Percentiles rank a stretch among this genome's conserved stretches.
Evolutionary conservation across 768 basidiomycete species (phyloP).

Genomic region (Neoboletus magnificus): DNA sequence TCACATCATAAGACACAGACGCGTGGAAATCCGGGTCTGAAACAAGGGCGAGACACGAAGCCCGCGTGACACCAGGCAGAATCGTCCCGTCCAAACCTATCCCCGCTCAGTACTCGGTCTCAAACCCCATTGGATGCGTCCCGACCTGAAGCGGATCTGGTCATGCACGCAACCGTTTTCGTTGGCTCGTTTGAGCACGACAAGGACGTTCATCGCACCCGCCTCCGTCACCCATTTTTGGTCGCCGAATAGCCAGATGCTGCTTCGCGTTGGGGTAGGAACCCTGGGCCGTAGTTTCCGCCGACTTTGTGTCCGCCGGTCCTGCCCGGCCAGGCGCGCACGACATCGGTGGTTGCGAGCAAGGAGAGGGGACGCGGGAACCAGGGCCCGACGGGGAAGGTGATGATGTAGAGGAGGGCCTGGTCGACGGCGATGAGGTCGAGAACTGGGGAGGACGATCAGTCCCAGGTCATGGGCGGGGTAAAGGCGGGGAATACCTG

Average conservation of each 20-base stretch:
- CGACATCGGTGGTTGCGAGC: conserved; percentile 64
- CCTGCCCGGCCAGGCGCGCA: conserved; percentile 84
- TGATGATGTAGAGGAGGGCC: conserved; percentile 83
- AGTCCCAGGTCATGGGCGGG: neutral
- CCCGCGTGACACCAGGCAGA: conserved; percentile 88
- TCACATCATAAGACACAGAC: neutral
- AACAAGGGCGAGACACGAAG: conserved; percentile 73
- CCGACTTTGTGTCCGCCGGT: conserved; percentile 62
- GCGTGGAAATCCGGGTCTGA: conserved; percentile 52
- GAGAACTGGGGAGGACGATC: conserved; percentile 35
- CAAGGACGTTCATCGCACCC: conserved; percentile 81
- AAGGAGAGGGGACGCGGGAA: conserved; percentile 53
- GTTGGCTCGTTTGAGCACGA: conserved; percentile 56
- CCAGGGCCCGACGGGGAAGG: conserved; percentile 55
- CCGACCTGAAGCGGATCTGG: too few species aligned
- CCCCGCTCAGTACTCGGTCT: too few species aligned
- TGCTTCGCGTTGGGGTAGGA: conserved; percentile 64
- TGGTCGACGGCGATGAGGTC: conserved; percentile 74
- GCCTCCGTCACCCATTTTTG: conserved; percentile 55
- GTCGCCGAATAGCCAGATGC: conserved; percentile 71
- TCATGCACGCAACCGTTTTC: conserved; percentile 40
- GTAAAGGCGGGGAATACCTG: conserved; percentile 25
- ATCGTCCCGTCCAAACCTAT: conserved; percentile 75
- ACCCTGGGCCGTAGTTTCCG: conserved; percentile 58
- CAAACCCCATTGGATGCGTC: too few species aligned